Conservation (phyloP, 441 rosid species). For the Euphorbia celastroides region DNA sequence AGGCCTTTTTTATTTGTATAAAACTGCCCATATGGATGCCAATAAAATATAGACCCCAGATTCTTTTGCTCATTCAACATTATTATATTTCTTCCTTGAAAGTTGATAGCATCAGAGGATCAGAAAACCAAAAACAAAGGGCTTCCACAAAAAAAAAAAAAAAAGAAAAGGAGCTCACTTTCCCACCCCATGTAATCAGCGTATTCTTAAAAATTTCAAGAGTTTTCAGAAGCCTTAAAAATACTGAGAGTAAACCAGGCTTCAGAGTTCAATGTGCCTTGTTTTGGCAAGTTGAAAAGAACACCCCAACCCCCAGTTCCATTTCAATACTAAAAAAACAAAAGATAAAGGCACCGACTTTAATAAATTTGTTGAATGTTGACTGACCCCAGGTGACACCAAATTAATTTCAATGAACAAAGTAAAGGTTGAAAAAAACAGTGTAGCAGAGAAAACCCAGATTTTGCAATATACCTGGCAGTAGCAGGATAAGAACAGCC, state of each 20-base stretch:
- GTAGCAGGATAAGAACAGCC: conserved; percentile 47
- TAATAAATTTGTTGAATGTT: background rate
- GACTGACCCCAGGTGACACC: conserved; percentile 9
- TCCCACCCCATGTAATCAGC: background rate
- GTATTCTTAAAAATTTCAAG: background rate
- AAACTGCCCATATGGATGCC: background rate
- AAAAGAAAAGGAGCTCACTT: background rate
- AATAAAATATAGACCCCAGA: background rate
- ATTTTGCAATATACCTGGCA: conserved; percentile 29
- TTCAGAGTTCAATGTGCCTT: background rate
- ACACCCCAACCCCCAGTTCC: background rate
- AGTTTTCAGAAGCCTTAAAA: background rate
- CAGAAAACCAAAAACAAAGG: conserved; percentile 7
- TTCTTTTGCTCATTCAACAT: background rate
- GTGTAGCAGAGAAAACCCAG: background rate
- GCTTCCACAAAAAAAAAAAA: background rate
- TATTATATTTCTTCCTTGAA: background rate
- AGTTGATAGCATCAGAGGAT: background rate
- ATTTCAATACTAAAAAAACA: background rate
- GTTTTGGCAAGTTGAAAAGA: conserved; percentile 1
- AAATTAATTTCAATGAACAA: background rate
- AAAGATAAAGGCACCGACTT: background rate
- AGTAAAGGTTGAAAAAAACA: no score
- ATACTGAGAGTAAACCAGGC: background rate
- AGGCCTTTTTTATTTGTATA: background rate